Evolutionary conservation across 202 grass and related monocot genomes (phyloP).

Genomic region (Panicum hallii): DNA sequence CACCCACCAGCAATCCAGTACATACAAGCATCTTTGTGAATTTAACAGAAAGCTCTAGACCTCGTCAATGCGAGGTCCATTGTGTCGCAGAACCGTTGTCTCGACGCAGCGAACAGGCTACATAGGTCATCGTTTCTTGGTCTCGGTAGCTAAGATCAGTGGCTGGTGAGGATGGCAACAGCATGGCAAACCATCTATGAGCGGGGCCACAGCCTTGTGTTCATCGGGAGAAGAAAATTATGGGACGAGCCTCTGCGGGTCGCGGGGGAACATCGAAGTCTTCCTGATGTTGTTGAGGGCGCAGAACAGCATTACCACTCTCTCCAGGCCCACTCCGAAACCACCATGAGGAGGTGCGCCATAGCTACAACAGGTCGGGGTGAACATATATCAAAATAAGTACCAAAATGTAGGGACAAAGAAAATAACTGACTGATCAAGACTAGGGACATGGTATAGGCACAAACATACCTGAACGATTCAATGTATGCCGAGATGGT

Average conservation of each 20-base stretch:
- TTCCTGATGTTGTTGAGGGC: slow-evolving; percentile 95
- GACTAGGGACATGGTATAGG: background rate
- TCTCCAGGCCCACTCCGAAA: slow-evolving; percentile 92
- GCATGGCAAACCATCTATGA: background rate
- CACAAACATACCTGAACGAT: slow-evolving; percentile 71
- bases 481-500: slow-evolving; percentile 88
- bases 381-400: slow-evolving; percentile 4
- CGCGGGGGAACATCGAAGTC: slow-evolving; percentile 94
- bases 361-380: slow-evolving; percentile 54
- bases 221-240: slow-evolving; percentile 28
- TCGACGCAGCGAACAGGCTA: background rate
- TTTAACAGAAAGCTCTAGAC: slow-evolving; percentile 16
- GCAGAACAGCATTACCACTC: slow-evolving; percentile 95
- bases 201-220: background rate
- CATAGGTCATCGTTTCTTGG: background rate
- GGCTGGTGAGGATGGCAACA: background rate
- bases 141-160: background rate
- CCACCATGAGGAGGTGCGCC: slow-evolving; percentile 90
- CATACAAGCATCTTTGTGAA: slow-evolving; percentile 5
- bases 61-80: background rate
- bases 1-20: slow-evolving; percentile 17
- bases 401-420: background rate
- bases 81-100: background rate
- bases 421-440: background rate
- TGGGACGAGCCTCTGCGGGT: slow-evolving; percentile 79